phyloP scores from a whole-genome alignment of 129 eudicot species.

The Arctium lappa region DNA sequence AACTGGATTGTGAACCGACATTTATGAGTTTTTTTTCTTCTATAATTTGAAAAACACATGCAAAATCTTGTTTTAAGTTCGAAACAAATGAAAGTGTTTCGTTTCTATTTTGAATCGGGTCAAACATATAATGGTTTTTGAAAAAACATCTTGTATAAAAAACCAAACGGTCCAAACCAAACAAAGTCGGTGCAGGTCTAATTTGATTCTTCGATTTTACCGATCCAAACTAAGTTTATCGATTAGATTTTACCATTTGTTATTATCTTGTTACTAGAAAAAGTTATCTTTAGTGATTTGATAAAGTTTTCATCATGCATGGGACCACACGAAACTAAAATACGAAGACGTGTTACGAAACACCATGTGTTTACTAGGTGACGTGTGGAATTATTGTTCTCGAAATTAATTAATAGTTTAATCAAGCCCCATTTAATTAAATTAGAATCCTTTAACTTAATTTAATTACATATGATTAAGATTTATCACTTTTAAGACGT shows the following conservation, averaged over 20 bases:
- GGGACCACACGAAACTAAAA: conserved; percentile 17
- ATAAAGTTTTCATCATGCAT: neutral
- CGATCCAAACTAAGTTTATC: no score
- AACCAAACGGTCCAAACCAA: neutral
- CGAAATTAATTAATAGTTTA: conserved; percentile 23
- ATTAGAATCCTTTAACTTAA: conserved; percentile 18
- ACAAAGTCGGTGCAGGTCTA: neutral
- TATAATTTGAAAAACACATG: neutral
- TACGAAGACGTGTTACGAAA: conserved; percentile 23
- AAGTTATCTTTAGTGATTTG: neutral
- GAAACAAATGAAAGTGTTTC: no score
- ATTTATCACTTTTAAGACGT: conserved; percentile 31
- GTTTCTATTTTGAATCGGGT: neutral
- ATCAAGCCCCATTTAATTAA: conserved; percentile 14
- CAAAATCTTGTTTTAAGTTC: no score
- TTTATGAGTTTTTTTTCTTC: neutral
- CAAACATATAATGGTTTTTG: no score
- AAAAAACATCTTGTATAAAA: no score
- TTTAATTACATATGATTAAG: conserved; percentile 21
- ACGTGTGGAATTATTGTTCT: conserved; percentile 25
- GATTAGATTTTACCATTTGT: neutral
- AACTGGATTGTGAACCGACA: neutral
- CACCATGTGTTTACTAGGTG: conserved; percentile 29
- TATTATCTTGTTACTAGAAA: neutral
- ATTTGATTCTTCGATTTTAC: neutral